Conservation (phyloP, 2,329 filamentous ascomycete species). For the Trichoderma polysporum region DNA sequence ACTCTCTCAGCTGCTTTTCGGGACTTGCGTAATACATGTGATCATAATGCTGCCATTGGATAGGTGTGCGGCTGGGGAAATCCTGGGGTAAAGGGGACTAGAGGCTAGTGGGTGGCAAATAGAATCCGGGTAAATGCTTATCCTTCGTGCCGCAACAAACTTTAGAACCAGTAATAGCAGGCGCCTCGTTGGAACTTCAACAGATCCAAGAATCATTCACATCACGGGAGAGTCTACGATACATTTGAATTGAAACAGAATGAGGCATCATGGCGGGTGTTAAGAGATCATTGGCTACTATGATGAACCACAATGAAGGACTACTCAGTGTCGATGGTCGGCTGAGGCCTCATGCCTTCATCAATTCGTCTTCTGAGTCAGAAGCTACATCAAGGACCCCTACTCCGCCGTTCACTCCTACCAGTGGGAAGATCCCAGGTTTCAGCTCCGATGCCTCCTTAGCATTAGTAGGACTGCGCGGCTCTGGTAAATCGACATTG, state of each 20-base stretch:
- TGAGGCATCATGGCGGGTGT: slow-evolving; percentile 16
- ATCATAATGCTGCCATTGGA: background rate
- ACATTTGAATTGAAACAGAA: background rate
- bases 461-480: slow-evolving; percentile 3
- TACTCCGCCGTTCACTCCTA: background rate
- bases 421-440: background rate
- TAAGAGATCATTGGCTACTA: slow-evolving; percentile 6
- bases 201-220: background rate
- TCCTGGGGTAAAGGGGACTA: slow-evolving; percentile 11
- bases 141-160: background rate
- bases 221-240: background rate
- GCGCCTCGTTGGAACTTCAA: background rate
- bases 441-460: slow-evolving; percentile 11
- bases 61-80: background rate
- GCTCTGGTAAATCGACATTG: slow-evolving; percentile 13
- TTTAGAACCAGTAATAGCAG: background rate
- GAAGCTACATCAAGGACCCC: slow-evolving; percentile 5
- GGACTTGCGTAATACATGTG: background rate
- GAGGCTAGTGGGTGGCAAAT: background rate
- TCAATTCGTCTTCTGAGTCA: background rate
- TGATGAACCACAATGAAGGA: slow-evolving; percentile 1
- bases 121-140: slow-evolving; percentile 7
- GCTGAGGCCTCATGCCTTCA: background rate
- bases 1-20: background rate
- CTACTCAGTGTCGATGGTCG: background rate